These are phyloP conservation scores for Paragyromitra xinjiangensis DNA, from an alignment of 495 filamentous ascomycete species.

Conservation along the genomic window DNA sequence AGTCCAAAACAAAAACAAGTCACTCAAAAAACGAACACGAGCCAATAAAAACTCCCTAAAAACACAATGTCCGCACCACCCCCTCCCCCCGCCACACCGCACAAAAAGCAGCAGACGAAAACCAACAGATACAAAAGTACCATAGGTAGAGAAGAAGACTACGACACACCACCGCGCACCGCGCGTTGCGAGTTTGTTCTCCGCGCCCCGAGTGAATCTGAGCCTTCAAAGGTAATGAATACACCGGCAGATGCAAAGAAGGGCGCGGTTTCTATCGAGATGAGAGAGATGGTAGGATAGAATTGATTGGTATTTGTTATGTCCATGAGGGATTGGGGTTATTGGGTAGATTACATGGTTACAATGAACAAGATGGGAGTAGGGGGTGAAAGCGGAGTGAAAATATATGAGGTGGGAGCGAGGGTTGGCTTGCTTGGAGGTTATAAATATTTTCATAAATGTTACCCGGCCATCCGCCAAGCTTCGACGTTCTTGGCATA, in stretches of 20 bases:
- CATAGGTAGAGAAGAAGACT: background rate
- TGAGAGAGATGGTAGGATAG: background rate
- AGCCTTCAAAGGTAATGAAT: conserved; percentile 41
- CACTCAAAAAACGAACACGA: background rate
- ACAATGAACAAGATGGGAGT: background rate
- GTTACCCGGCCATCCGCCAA: conserved; percentile 28
- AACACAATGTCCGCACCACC: conserved; percentile 22
- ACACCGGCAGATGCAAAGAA: conserved; percentile 50
- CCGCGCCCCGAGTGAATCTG: conserved; percentile 52
- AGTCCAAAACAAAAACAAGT: too few relatives aligned
- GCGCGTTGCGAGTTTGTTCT: conserved; percentile 31
- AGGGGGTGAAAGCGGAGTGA: background rate
- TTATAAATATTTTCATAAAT: background rate
- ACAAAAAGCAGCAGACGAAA: conserved; percentile 4
- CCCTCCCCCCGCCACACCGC: conserved; percentile 7
- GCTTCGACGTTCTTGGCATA: conserved; percentile 18
- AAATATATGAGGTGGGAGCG: too few relatives aligned
- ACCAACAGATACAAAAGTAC: background rate
- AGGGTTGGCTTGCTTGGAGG: background rate
- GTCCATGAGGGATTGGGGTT: background rate
- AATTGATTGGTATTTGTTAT: conserved; percentile 1
- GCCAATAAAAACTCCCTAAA: background rate
- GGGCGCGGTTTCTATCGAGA: conserved; percentile 28
- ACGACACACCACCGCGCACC: conserved; percentile 26
- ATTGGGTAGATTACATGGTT: background rate